These are phyloP conservation scores for Cornus florida DNA, from an alignment of 148 eudicot species.

Conservation along the genomic window DNA sequence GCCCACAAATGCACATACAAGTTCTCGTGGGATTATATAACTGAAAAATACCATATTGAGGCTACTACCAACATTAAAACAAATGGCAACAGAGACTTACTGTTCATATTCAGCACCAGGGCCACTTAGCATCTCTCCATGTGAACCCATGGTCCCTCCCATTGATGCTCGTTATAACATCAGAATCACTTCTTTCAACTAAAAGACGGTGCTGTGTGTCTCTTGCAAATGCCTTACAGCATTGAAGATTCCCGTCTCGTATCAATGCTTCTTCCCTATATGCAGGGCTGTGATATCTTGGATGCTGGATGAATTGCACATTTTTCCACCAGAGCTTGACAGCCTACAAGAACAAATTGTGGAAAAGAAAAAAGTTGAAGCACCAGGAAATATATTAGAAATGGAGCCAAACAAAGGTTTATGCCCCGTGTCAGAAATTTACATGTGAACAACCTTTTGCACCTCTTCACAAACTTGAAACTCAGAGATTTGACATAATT, in stretches of 20 bases:
- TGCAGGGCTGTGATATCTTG: constrained; percentile 58
- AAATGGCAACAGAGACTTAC: constrained; percentile 14
- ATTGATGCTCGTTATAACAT: constrained; percentile 10
- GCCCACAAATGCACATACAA: not conserved
- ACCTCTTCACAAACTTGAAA: too few relatives aligned
- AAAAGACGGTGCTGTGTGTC: constrained; percentile 11
- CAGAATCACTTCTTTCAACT: constrained; percentile 19
- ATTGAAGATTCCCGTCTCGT: constrained; percentile 50
- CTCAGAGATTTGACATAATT: too few relatives aligned
- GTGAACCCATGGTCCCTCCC: constrained; percentile 36
- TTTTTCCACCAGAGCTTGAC: constrained; percentile 93
- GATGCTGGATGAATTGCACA: constrained; percentile 76
- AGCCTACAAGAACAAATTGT: constrained; percentile 47
- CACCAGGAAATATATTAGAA: not conserved
- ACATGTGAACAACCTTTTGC: not conserved
- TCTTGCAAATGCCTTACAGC: constrained; percentile 24
- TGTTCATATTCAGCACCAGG: constrained; percentile 56
- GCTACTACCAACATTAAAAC: not conserved
- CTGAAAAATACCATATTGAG: not conserved
- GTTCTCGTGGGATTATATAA: not conserved
- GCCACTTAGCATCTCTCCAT: constrained; percentile 96
- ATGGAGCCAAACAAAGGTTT: not conserved
- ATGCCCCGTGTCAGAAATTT: not conserved
- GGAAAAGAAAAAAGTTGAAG: not conserved
- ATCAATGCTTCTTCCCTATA: constrained; percentile 66